phyloP scores from a whole-genome alignment of 495 filamentous ascomycete genomes.

The Paragyromitra xinjiangensis region DNA sequence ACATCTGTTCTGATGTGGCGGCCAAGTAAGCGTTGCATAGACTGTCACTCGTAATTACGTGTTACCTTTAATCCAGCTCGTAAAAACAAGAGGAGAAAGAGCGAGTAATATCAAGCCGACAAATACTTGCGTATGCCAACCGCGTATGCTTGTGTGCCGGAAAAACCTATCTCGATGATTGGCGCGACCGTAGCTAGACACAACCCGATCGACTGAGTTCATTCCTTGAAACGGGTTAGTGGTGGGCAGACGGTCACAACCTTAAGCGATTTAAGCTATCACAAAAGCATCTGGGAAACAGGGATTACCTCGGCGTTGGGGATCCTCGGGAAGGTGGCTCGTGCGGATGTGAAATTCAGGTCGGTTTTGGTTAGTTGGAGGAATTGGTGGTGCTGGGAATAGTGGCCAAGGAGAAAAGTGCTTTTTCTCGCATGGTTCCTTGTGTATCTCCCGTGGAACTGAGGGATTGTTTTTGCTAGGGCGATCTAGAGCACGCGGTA shows the following conservation, averaged over 20 bases:
- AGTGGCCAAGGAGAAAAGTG: too few species aligned
- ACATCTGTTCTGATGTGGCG: conserved; percentile 12
- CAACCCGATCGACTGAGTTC: not conserved
- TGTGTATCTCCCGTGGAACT: not conserved
- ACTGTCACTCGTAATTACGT: conserved; percentile 30
- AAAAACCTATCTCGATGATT: not conserved
- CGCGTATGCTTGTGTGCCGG: not conserved
- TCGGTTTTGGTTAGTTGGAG: not conserved
- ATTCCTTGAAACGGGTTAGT: conserved; percentile 2
- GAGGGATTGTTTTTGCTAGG: too few species aligned
- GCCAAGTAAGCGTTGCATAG: conserved; percentile 13
- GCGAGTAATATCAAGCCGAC: not conserved
- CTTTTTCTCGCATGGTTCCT: not conserved
- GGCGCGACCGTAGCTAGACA: not conserved
- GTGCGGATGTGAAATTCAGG: not conserved
- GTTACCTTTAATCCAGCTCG: not conserved
- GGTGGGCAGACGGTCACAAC: not conserved
- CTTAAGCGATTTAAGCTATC: conserved; percentile 8
- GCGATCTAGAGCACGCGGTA: too few species aligned
- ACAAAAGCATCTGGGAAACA: not conserved
- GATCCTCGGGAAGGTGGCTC: not conserved
- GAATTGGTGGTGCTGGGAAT: too few species aligned
- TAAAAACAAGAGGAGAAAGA: not conserved
- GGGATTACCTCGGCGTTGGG: not conserved
- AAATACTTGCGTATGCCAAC: conserved; percentile 11